These are phyloP conservation scores for Delitschia confertaspora DNA, from an alignment of 495 filamentous ascomycete species.

Conservation along the genomic window DNA sequence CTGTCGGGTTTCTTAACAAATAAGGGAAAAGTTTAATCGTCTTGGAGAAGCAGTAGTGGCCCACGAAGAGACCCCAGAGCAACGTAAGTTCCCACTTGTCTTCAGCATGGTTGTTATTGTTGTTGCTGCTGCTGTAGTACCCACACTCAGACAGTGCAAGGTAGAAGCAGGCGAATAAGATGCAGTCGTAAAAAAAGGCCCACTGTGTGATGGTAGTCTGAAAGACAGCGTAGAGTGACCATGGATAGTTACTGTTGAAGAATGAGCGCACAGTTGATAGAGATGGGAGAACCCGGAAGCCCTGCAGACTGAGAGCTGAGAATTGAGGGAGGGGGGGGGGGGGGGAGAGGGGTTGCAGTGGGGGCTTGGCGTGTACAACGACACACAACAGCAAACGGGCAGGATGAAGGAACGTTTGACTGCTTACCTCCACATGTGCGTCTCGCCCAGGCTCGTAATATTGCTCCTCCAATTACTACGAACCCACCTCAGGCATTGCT, in stretches of 20 bases:
- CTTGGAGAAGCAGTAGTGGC: constrained; percentile 44
- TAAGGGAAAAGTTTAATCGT: constrained; percentile 53
- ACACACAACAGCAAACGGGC: constrained; percentile 5
- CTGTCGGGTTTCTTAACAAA: constrained; percentile 48
- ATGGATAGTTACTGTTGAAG: constrained; percentile 45
- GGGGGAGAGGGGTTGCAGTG: constrained; percentile 4
- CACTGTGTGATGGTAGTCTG: constrained; percentile 52
- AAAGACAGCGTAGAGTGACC: constrained; percentile 54
- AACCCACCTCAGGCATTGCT: constrained; percentile 52
- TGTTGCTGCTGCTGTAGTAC: background rate
- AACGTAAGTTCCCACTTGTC: constrained; percentile 6
- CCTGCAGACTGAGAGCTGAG: background rate
- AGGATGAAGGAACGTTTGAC: background rate
- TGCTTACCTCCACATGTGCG: constrained; percentile 44
- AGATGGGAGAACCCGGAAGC: too few species aligned
- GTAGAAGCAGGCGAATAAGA: constrained; percentile 36
- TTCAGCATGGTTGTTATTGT: background rate
- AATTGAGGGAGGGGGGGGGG: constrained; percentile 3
- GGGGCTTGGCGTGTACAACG: constrained; percentile 19
- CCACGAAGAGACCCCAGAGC: constrained; percentile 21
- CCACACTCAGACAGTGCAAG: constrained; percentile 27
- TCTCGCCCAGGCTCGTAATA: constrained; percentile 45
- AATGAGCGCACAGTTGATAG: constrained; percentile 12
- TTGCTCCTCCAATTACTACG: constrained; percentile 62
- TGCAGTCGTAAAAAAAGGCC: constrained; percentile 47